Base-by-base conservation (phyloP, 2,329 filamentous ascomycete species). In the Fusarium praegraminearum region DNA sequence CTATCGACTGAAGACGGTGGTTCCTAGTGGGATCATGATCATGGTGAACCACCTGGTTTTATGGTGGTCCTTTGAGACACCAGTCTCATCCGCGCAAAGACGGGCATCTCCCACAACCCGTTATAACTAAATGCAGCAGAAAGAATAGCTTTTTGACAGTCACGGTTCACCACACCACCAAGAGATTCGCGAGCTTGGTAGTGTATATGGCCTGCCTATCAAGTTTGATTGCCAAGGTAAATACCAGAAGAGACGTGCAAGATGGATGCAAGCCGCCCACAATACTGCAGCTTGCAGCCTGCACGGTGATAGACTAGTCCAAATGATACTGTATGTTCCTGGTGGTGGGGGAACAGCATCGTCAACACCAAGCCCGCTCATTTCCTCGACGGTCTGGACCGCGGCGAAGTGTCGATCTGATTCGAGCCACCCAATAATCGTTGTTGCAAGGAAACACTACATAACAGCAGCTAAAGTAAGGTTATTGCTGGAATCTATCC, bases 121-220 rank as follows among this genome's bases (percentile, higher is more conserved):
- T 30, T n/a, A 20, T 30, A 46, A 32, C 11, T n/a, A 46, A 20
- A 9, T 8, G 15, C 28, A 13, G 13, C 5, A 26, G 35, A 35
- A 33, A 32, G 41, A 43, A 38, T 49, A 2, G n/a, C 28, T 52
- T 28, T 28, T 22, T 36, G 41, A 55, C 18, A 26, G 47, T 60
- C 58, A 62, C 59, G 36, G 56, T 65, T 56, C 40, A 51, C 55
- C 47, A 61, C 68, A 63, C 69, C 53, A 55, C 51, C 55, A 61
- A 52, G 54, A 72, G 70, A 74, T 74, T 73, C 61, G 72, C 72
- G 72, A 74, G 60, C 41, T 63, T 54, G 51, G 69, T 69, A 57
- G 64, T 62, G 56, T 57, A 30, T 38, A 49, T 44, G 41, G 40
- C 43, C 67, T 68, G 45, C 69, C 62, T 73, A 73, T 73, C 59